phyloP scores from a whole-genome alignment of 345 rosid species.

The Xanthoceras sorbifolium region DNA sequence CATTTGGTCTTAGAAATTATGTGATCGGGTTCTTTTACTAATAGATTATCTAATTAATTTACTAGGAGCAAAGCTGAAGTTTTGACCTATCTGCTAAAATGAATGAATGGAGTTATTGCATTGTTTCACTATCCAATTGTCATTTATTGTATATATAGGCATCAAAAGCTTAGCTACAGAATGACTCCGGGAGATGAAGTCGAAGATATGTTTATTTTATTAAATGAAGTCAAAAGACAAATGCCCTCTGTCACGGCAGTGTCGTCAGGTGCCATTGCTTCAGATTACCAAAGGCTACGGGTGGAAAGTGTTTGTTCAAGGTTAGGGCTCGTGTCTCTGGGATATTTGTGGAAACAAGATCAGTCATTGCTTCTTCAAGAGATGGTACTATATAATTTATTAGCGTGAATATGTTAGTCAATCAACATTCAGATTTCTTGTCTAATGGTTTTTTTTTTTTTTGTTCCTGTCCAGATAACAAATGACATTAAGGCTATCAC shows the following conservation, averaged over 20 bases:
- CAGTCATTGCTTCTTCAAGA: constrained; percentile 90
- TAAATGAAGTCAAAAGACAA: constrained; percentile 79
- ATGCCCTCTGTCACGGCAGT: constrained; percentile 82
- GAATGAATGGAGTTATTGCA: not conserved
- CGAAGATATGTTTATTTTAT: constrained; percentile 82
- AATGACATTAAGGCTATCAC: constrained; percentile 68
- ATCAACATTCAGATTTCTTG: constrained; percentile 12
- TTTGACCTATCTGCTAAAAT: not conserved
- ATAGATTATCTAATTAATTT: not conserved
- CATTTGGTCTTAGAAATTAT: not conserved
- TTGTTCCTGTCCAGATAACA: constrained; percentile 55
- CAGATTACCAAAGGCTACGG: constrained; percentile 91
- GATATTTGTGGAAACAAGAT: constrained; percentile 97
- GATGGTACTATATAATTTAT: constrained; percentile 63
- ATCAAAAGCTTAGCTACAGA: constrained; percentile 71
- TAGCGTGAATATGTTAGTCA: constrained; percentile 11
- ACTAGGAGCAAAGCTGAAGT: not conserved
- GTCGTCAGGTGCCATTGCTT: constrained; percentile 97
- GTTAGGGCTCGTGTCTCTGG: constrained; percentile 97
- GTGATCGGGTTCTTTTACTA: not conserved
- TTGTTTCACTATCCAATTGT: not conserved
- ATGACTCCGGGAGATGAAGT: constrained; percentile 85
- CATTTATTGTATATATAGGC: constrained; percentile 41
- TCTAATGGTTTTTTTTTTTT: constrained; percentile 20
- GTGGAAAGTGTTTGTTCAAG: constrained; percentile 98